Conservation (phyloP, 2,329 filamentous ascomycete genomes). For the Aaosphaeria arxii region DNA sequence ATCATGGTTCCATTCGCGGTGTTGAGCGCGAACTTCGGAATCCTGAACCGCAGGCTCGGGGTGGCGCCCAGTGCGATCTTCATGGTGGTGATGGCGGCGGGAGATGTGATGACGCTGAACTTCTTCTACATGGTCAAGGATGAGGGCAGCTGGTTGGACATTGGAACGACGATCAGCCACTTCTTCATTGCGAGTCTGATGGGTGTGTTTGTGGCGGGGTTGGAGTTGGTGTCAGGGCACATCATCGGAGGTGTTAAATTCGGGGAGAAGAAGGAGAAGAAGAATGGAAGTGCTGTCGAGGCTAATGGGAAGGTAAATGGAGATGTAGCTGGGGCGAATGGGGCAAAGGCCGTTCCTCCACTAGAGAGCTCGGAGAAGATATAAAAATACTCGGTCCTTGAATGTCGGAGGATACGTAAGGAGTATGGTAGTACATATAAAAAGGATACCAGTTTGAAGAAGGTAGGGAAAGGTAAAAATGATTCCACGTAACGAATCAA, state of each 20-base stretch:
- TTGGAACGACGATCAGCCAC: conserved; percentile 93
- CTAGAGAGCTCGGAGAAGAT: no score
- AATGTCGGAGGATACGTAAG: no score
- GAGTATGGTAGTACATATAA: no score
- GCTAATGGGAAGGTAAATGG: conserved; percentile 7
- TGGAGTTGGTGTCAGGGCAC: conserved; percentile 81
- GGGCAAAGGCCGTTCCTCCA: neutral
- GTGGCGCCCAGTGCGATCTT: conserved; percentile 87
- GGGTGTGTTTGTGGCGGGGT: conserved; percentile 82
- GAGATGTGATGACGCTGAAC: conserved; percentile 86
- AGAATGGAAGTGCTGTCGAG: conserved; percentile 3
- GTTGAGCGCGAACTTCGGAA: conserved; percentile 89
- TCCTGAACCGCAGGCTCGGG: conserved; percentile 79
- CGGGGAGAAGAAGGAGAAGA: conserved; percentile 22
- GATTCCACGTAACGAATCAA: no score
- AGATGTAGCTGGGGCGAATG: neutral
- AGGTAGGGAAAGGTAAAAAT: no score
- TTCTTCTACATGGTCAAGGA: conserved; percentile 99
- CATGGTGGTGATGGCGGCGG: conserved; percentile 82
- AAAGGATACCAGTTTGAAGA: no score
- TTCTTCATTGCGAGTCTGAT: conserved; percentile 89
- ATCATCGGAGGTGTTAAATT: conserved; percentile 81
- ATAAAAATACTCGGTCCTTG: no score
- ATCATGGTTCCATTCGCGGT: conserved; percentile 90
- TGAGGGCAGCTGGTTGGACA: conserved; percentile 95